Conservation (phyloP, 179 eudicot genomes). For the Gypsophila paniculata region DNA sequence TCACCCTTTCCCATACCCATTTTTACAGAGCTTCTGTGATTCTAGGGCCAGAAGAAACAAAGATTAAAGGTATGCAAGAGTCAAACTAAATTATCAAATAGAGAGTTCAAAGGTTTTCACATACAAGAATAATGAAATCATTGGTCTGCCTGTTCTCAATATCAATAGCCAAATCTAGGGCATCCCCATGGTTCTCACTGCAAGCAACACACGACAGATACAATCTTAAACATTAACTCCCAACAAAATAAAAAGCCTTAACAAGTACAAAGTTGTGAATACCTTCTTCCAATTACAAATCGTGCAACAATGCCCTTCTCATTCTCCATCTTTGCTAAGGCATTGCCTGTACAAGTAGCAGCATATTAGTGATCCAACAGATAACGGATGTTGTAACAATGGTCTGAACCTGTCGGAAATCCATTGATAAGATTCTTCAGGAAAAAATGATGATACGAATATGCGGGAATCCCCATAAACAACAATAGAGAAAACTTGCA, state of each 20-base stretch:
- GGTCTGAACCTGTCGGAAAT: neutral
- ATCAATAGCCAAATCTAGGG: constrained; percentile 63
- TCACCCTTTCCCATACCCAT: neutral
- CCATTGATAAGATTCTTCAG: neutral
- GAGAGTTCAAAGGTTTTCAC: constrained; percentile 20
- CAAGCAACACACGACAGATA: constrained; percentile 20
- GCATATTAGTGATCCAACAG: constrained; percentile 10
- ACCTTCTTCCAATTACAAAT: constrained; percentile 96
- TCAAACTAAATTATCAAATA: neutral
- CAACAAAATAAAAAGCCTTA: constrained; percentile 19
- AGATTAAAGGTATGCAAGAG: neutral
- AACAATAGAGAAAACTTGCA: neutral
- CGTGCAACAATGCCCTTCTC: constrained; percentile 82
- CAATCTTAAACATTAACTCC: constrained; percentile 21
- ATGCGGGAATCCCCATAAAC: neutral
- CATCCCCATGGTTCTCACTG: constrained; percentile 73
- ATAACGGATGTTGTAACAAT: neutral
- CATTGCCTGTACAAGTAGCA: constrained; percentile 48
- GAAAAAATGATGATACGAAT: neutral
- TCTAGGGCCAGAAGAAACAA: constrained; percentile 5
- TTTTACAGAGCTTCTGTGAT: constrained; percentile 6
- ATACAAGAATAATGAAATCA: constrained; percentile 80
- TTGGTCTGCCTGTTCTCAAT: constrained; percentile 57
- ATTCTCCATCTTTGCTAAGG: constrained; percentile 51
- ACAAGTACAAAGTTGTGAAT: neutral